phyloP scores from a whole-genome alignment of 306 rosid genomes.

The Leucaena leucocephala region DNA sequence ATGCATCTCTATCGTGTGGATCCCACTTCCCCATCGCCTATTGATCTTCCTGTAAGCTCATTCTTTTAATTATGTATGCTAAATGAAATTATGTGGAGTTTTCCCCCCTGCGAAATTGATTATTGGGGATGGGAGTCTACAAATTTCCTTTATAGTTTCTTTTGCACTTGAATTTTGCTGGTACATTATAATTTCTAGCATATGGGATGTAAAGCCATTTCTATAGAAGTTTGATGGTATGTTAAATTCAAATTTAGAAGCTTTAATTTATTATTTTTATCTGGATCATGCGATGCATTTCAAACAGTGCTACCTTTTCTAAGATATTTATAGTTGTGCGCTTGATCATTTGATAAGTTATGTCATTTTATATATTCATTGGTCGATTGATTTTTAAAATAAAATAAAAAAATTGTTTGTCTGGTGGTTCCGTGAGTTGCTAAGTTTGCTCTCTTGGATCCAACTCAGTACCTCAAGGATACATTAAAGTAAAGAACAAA shows the following conservation, averaged over 20 bases:
- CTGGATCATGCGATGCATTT: background rate
- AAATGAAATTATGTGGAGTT: background rate
- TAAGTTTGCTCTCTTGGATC: background rate
- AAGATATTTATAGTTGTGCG: background rate
- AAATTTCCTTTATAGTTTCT: background rate
- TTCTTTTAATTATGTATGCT: background rate
- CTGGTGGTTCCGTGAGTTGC: background rate
- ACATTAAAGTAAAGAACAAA: background rate
- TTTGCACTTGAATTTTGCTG: background rate
- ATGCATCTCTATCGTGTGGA: slow-evolving; percentile 81
- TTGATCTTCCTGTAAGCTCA: slow-evolving; percentile 62
- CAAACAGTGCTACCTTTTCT: background rate
- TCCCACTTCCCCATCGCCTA: slow-evolving; percentile 26
- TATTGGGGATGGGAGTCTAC: background rate
- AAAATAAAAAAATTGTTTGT: background rate
- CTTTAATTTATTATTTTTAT: background rate
- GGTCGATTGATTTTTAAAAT: background rate
- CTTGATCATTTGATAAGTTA: background rate
- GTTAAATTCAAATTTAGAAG: background rate
- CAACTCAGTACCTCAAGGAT: background rate
- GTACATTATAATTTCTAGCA: background rate
- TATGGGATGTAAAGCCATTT: background rate
- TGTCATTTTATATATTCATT: background rate
- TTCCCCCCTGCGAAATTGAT: background rate
- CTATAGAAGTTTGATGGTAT: background rate